Evolutionary conservation across 495 filamentous ascomycete genomes (phyloP).

Genomic region (Trichoderma virens): DNA sequence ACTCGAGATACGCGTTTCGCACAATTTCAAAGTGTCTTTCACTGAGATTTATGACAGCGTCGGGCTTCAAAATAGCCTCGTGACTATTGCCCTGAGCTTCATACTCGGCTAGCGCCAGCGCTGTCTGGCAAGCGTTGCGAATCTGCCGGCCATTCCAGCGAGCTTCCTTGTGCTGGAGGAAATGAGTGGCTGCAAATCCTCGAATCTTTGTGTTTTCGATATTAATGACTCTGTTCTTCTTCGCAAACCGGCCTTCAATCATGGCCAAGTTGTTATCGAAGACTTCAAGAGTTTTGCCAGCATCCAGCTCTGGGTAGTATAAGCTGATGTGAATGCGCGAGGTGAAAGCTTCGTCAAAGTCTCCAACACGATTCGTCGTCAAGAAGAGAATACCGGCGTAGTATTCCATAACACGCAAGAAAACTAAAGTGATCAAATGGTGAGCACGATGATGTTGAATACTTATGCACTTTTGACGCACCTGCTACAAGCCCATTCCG

Average conservation of each 20-base stretch:
- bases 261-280: slow-evolving; percentile 2
- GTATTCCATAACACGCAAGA: slow-evolving; percentile 51
- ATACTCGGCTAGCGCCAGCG: slow-evolving; percentile 29
- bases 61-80: neutral
- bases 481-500: slow-evolving; percentile 33
- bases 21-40: neutral
- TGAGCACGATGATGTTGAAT: slow-evolving; percentile 17
- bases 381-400: slow-evolving; percentile 52
- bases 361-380: slow-evolving; percentile 47
- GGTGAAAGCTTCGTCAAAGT: slow-evolving; percentile 48
- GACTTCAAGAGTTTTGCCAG: slow-evolving; percentile 7
- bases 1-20: neutral
- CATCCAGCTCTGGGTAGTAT: slow-evolving; percentile 12
- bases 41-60: neutral
- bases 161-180: slow-evolving; percentile 11
- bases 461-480: too few species aligned
- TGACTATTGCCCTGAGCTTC: neutral
- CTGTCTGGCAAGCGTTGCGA: slow-evolving; percentile 37
- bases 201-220: slow-evolving; percentile 15
- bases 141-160: slow-evolving; percentile 42
- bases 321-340: slow-evolving; percentile 37
- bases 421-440: slow-evolving; percentile 33
- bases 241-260: neutral
- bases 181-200: slow-evolving; percentile 15
- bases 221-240: neutral